phyloP scores from a whole-genome alignment of 805 yeast genomes.

The Wickerhamomyces alni region DNA sequence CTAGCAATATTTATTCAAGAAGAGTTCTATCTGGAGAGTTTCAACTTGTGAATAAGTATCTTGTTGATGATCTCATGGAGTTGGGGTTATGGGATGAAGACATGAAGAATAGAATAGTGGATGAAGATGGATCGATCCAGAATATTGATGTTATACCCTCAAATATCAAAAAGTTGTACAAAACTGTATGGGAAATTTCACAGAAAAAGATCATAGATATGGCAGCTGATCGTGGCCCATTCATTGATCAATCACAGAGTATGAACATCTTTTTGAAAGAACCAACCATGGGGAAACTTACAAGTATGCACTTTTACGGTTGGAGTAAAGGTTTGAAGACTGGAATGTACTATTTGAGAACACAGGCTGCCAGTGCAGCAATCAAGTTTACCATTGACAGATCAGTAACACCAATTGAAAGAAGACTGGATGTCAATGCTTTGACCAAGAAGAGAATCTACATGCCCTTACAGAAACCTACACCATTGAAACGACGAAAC shows the following conservation, averaged over 20 bases:
- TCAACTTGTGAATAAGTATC: conserved; percentile 85
- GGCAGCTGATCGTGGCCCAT: conserved; percentile 81
- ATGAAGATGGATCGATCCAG: conserved; percentile 83
- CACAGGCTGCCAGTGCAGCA: conserved; percentile 95
- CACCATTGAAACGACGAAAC: not conserved
- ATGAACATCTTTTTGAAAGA: conserved; percentile 77
- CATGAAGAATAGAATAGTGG: conserved; percentile 71
- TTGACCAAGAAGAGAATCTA: conserved; percentile 7
- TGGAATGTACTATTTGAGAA: conserved; percentile 93
- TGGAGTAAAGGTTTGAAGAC: conserved; percentile 97
- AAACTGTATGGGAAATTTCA: conserved; percentile 95
- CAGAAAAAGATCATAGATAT: conserved; percentile 81
- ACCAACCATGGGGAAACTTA: conserved; percentile 92
- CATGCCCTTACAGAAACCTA: conserved; percentile 1
- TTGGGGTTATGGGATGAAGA: conserved; percentile 78
- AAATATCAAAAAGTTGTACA: conserved; percentile 71
- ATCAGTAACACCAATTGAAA: conserved; percentile 90
- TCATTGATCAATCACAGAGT: conserved; percentile 87
- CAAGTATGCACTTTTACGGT: conserved; percentile 95
- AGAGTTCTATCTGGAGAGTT: conserved; percentile 91
- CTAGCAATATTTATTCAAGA: conserved; percentile 87
- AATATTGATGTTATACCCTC: conserved; percentile 66
- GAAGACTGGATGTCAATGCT: not conserved
- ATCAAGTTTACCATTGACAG: conserved; percentile 81
- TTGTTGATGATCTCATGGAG: conserved; percentile 74